Percentiles rank a stretch among this genome's conserved stretches.
phyloP scores from a whole-genome alignment of 495 filamentous ascomycete species.

The Podospora appendiculata region DNA sequence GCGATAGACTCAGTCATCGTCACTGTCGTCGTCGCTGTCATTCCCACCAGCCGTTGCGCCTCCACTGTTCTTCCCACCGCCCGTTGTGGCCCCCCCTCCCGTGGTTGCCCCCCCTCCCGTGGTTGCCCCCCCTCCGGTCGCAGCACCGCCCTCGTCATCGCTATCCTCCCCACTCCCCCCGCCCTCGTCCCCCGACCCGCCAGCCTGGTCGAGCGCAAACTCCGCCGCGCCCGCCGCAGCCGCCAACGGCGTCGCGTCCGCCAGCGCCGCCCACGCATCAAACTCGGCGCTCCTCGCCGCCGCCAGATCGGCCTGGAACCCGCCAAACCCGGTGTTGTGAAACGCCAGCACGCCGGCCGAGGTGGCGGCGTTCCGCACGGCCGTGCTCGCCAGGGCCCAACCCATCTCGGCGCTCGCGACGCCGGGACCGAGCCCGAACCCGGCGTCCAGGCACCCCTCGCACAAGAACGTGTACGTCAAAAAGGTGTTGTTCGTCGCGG shows the following conservation, averaged over 20 bases:
- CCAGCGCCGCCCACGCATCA: slow-evolving; percentile 21
- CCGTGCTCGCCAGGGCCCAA: slow-evolving; percentile 11
- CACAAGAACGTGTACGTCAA: slow-evolving; percentile 18
- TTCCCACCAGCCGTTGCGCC: neutral
- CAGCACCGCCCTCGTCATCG: slow-evolving; percentile 1
- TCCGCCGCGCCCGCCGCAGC: neutral
- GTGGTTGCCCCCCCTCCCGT: neutral
- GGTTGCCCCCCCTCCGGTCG: neutral
- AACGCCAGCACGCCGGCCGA: slow-evolving; percentile 12
- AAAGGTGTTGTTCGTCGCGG: slow-evolving; percentile 7
- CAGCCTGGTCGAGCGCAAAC: neutral
- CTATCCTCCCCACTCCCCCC: slow-evolving; percentile 2
- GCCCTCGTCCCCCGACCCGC: slow-evolving; percentile 1
- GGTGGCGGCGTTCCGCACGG: slow-evolving; percentile 4
- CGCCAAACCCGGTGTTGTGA: slow-evolving; percentile 29
- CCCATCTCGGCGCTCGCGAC: slow-evolving; percentile 10
- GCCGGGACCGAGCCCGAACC: slow-evolving; percentile 7
- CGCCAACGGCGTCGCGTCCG: neutral
- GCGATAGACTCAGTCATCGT: neutral
- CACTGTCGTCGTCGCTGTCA: slow-evolving; percentile 3
- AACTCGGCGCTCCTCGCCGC: slow-evolving; percentile 21
- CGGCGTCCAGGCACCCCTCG: slow-evolving; percentile 12
- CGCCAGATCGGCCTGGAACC: slow-evolving; percentile 21
- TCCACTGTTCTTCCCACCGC: neutral
- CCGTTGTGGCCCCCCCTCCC: neutral